A percentile compares a stretch with the other conserved stretches of the same genome.
phyloP scores from a whole-genome alignment of 1,284 basidiomycete genomes.

The Chondrostereum purpureum region DNA sequence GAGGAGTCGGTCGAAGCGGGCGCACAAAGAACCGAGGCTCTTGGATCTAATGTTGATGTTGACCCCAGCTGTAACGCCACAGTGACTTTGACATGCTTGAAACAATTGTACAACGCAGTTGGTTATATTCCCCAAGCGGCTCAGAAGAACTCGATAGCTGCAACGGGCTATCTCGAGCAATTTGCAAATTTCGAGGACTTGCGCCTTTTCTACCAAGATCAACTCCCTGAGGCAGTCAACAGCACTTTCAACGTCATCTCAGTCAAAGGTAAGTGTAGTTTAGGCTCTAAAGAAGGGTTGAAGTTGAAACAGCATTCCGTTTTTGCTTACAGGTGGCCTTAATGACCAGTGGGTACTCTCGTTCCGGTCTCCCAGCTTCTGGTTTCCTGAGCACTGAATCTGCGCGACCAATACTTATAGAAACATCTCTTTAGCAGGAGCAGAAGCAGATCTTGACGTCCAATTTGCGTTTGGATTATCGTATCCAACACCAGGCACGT shows the following conservation, averaged over 20 bases:
- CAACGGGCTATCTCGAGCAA: constrained; percentile 36
- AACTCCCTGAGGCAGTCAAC: constrained; percentile 28
- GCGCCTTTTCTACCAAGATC: constrained; percentile 41
- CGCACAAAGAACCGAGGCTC: constrained; percentile 20
- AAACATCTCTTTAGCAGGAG: constrained; percentile 26
- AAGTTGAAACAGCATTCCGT: background rate
- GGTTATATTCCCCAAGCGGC: constrained; percentile 27
- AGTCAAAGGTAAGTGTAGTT: constrained; percentile 34
- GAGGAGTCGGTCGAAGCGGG: constrained; percentile 22
- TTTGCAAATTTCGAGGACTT: constrained; percentile 44
- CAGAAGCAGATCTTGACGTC: constrained; percentile 67
- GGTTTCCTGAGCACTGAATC: background rate
- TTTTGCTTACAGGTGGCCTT: constrained; percentile 35
- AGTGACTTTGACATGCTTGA: constrained; percentile 35
- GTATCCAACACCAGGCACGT: constrained; percentile 16
- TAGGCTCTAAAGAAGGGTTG: background rate
- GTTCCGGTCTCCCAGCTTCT: no score
- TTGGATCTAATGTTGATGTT: constrained; percentile 4
- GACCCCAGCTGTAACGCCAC: constrained; percentile 13
- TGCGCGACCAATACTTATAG: constrained; percentile 42
- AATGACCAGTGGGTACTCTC: constrained; percentile 50
- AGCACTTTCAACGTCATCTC: constrained; percentile 41
- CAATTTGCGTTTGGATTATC: constrained; percentile 26
- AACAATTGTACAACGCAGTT: constrained; percentile 33
- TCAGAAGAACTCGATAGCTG: constrained; percentile 28